Conservation (phyloP, 164 flowering plant genomes). For the Santalum album region DNA sequence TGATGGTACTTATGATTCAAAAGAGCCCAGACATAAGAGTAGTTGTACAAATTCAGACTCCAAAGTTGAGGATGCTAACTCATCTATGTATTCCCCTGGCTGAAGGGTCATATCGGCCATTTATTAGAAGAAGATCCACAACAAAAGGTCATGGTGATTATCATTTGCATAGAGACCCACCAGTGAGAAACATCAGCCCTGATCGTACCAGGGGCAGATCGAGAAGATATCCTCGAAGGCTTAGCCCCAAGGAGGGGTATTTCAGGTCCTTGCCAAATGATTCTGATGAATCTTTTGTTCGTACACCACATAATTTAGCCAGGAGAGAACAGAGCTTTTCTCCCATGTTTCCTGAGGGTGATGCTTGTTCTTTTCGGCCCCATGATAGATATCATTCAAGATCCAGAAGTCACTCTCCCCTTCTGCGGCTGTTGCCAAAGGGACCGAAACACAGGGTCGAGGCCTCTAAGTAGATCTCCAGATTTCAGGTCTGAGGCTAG, state of each 20-base stretch:
- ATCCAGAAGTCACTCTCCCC: slow-evolving; percentile 25
- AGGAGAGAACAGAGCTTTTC: slow-evolving; percentile 25
- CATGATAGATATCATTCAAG: slow-evolving; percentile 20
- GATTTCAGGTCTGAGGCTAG: slow-evolving; percentile 17
- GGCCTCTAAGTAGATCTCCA: slow-evolving; percentile 19
- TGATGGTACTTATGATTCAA: slow-evolving; percentile 13
- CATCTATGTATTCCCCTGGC: slow-evolving; percentile 5
- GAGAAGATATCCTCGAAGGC: slow-evolving; percentile 17
- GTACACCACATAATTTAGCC: slow-evolving; percentile 9
- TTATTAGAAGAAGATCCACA: slow-evolving; percentile 10
- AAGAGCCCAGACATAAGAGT: slow-evolving; percentile 17
- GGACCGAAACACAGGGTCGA: slow-evolving; percentile 15
- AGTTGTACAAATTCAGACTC: background rate
- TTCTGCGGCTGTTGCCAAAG: slow-evolving; percentile 6
- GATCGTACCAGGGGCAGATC: slow-evolving; percentile 17
- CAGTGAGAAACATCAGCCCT: slow-evolving; percentile 13
- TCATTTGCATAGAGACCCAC: slow-evolving; percentile 7
- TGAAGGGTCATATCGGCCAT: slow-evolving; percentile 12
- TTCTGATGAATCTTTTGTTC: slow-evolving; percentile 12
- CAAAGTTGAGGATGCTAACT: background rate
- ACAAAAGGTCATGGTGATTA: slow-evolving; percentile 11
- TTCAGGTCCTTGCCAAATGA: slow-evolving; percentile 13
- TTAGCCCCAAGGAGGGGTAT: slow-evolving; percentile 14
- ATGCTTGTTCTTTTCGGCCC: slow-evolving; percentile 9
- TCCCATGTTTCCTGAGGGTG: slow-evolving; percentile 12